Base-by-base conservation (phyloP, 2,329 filamentous ascomycete genomes). In the Bipolaris victoriae region DNA sequence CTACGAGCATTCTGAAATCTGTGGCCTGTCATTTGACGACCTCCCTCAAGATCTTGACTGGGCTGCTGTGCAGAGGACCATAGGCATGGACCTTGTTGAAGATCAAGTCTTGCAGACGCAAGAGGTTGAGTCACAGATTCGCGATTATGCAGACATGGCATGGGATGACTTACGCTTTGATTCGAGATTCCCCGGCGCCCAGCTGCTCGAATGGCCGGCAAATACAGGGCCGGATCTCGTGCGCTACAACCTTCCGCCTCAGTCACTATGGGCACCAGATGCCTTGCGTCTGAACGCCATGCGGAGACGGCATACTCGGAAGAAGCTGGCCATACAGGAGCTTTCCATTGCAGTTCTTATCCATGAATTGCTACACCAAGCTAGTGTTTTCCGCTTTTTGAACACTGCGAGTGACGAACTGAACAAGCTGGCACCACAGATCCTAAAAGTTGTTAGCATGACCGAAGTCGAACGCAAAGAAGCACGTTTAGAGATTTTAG, bases 231-330 rank as follows among this genome's bases (percentile, higher is more conserved):
- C 64, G 15, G 52, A 55, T 3, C 46, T 77, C 33, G 57, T 69
- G 13, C 61, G 60, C 3, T 56, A 73, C 29, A 62, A 76, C 51
- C 62, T 81, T 22, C 75, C 80, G 7, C 80, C 80, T 3, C 77
- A 82, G 51, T 82, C 80, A 3, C 65, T 81, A 24, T 82, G 80
- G 68, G 77, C 80, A 2, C 52, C 65, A 0, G 69, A 75, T n/a
- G 16, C 51, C 7, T 50, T 65, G 13, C 77, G 76, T 15, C 46
- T 58, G 35, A 72, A 67, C 16, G 72, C 74, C 0, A 61, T 74
- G 31, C 58, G 66, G 9, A 70, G 60, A 36, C 65, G 71, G 35
- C 78, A 77, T 63, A 72, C 68, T 0, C 70, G 73, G 53, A 81
- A 81, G 62, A 82, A 82, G 65, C 49, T 80, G 44, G 72, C 76